Evolutionary conservation across 2,329 filamentous ascomycete genomes (phyloP).

Genomic region (Talaromyces islandicus): DNA sequence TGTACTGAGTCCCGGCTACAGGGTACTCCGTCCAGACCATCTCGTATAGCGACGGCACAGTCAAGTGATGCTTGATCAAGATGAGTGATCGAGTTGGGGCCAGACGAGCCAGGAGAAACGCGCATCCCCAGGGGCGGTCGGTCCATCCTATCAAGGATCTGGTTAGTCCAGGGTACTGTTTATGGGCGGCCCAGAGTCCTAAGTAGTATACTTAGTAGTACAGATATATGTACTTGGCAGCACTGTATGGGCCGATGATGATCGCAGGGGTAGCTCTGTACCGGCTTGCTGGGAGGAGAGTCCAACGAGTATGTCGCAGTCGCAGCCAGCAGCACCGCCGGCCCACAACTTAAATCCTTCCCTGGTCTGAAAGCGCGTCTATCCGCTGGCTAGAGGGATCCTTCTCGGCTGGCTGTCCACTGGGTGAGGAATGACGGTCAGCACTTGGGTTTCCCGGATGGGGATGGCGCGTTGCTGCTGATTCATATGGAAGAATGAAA

Average conservation of each 20-base stretch:
- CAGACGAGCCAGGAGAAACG: not conserved
- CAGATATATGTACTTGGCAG: no score
- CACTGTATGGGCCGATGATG: no score
- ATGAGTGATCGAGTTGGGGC: not conserved
- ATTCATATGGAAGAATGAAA: not conserved
- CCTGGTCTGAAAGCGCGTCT: not conserved
- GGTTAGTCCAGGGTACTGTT: not conserved
- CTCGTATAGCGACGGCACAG: not conserved
- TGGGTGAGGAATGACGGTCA: not conserved
- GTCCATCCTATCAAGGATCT: not conserved
- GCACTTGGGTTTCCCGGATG: not conserved
- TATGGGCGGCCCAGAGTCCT: not conserved
- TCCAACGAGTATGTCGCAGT: not conserved
- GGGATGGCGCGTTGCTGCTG: not conserved
- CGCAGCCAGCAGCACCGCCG: not conserved
- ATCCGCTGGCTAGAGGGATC: not conserved
- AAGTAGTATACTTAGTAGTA: no score
- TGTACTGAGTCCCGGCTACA: no score
- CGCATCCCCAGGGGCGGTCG: not conserved
- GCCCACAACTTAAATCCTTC: not conserved
- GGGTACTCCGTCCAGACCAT: not conserved
- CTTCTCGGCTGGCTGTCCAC: not conserved
- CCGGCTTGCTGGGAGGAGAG: not conserved
- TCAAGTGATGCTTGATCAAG: not conserved
- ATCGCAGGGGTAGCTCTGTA: not conserved